Evolutionary conservation across 768 basidiomycete genomes (phyloP), one percentile per base, ranked within the genome.

Genomic region (Pleurotus giganteus): DNA sequence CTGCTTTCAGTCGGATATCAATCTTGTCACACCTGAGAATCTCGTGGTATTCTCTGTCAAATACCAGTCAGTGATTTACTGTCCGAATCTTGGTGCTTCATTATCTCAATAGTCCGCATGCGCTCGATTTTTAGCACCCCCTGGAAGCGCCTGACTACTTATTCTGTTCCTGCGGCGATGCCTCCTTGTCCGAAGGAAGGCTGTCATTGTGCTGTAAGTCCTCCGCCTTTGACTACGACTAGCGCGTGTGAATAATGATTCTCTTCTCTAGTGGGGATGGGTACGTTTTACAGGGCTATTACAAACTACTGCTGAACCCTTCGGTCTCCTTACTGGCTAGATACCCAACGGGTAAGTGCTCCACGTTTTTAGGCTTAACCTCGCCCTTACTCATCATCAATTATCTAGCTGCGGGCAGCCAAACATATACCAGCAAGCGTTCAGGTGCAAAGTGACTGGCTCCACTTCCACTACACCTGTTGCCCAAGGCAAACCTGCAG

Each of bases 1-100:
- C n/a, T n/a, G n/a, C n/a, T 41, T 17, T 36, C 45, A 80, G 78
- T 80, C 80, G 7, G 75, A 80, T 47, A 68, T 83, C 58, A 69
- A 60, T 9, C 39, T 74, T 34, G 79, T 81, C 6, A 81, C 73
- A 0, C 61, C 72, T 9, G 76, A 78, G 0, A 78, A 81, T 60
- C 69, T 83, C 27, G 76, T 68, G 6, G 80, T 83, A 7, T 83
- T 83, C 69, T 67, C 69, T n/a, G 77, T 81, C 47, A 70, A 70
- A 17, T 72, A 78, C 59, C 68, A 79, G 79, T 82, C 53, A 28
- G 74, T 64, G 4, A 43, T 26, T 41, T 23, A 47, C 15, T 41
- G 43, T 13, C 26, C 36, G 28, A 4, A 28, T 47, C 15, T n/a
- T 19, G 12, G 23, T 17, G 24, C 4, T 27, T 50, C 13, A 58